Base-by-base conservation (phyloP, 495 filamentous ascomycete genomes). In the Pyronema omphalodes region DNA sequence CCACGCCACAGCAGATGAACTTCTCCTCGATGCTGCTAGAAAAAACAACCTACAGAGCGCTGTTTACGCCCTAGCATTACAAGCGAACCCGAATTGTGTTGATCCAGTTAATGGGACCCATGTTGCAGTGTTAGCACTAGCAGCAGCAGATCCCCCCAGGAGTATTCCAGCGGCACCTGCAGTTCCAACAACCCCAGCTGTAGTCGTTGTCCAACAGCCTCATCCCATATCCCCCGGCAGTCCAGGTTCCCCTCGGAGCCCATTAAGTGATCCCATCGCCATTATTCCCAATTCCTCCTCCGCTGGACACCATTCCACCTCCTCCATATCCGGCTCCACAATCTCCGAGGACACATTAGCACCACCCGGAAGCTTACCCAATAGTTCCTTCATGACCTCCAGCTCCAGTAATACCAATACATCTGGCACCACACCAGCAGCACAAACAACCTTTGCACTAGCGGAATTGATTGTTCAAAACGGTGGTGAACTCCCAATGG, bases 391-490 rank as follows among this genome's bases (percentile, higher is more conserved):
- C 29, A 44, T 39, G 19, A 39, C 33, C 39, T 17, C 12, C 6
- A 12, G 15, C 11, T 43, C 39, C 12, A 43, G 11, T 3, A 43
- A 3, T 3, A 43, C 39, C 39, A 12, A 1, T 6, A 3, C 39
- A 76, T 73, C 37, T 66, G 23, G 23, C 23, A 29, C 23, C 23
- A 5, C 23, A 29, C 23, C 23, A 1, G 23, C 79, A 17, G 12
- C 6, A 6, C 39, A 37, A 3, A 54, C 36, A 17, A 66, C 63
- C 3, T 98, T 95, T 67, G 82, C 93, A 0, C 71, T 95, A 19
- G 93, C 91, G 29, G 91, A 98, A 68, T 74, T 96, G 47, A 75
- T 98, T 9, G 73, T 96, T 15, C 91, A 94, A 60, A 96, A 96
- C 65, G 91, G 91, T 34, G 88, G 87, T 7, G 86, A 93, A 44